Base-by-base conservation (phyloP, 768 basidiomycete species). In the Agaricus sinodeliciosus region DNA sequence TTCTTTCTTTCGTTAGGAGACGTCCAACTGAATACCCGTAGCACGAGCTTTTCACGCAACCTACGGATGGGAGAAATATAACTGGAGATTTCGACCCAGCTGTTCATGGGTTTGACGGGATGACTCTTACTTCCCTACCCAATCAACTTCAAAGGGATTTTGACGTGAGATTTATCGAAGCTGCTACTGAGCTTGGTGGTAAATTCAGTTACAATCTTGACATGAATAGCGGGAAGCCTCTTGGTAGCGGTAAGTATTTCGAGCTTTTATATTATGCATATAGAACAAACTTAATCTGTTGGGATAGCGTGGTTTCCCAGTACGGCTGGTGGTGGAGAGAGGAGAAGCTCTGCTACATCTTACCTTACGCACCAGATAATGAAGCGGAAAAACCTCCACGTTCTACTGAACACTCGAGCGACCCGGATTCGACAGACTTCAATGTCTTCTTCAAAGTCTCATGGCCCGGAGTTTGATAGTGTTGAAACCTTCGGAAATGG, bases 21-120 rank as follows among this genome's bases (percentile, higher is more conserved):
- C 4, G 4, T 13, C 9, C 25, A 2, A 16, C n/a, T 19, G 15
- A 42, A 40, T 8, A 31, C 16, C 16, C 26, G 31, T 40, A 75
- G 73, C 67, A 67, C 56, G 75, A 77, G 57, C 63, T 58, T 42
- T 71, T 63, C 55, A 58, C 57, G 2, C 56, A 63, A 9, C 72
- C 75, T 2, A 65, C 65, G 3, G 73, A 74, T 49, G 50, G 61
- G 13, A 73, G 73, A 51, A 62, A 74, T 55, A 71, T 63, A 34
- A 60, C 61, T 3, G 67, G 68, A 4, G 63, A 75, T 55, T 71
- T 65, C 48, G 59, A 71, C 51, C 72, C 75, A 1, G 19, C 59
- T 0, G 54, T 72, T 7, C 74, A 76, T 57, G 65, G 71, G 11
- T 62, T 59, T 15, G 50, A 59, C 12, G 74, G 75, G 11, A 60